Evolutionary conservation across 2,329 filamentous ascomycete species (phyloP).

Genomic region (Aureobasidium sp.): DNA sequence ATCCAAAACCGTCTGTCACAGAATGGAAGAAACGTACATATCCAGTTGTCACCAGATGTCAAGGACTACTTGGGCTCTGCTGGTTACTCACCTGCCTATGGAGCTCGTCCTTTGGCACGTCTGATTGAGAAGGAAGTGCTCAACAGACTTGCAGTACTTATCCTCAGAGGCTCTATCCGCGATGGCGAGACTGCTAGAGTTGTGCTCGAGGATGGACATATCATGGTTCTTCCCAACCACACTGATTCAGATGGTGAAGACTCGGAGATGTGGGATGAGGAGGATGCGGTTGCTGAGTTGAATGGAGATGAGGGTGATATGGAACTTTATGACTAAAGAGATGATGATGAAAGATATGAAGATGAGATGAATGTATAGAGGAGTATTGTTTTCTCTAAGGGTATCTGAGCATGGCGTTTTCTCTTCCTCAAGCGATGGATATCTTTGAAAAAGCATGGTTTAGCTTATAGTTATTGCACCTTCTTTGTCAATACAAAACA

Average conservation of each 20-base stretch:
- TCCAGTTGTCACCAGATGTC: conserved; percentile 74
- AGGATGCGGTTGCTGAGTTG: conserved; percentile 65
- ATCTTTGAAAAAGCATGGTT: neutral
- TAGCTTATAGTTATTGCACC: neutral
- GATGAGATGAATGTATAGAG: neutral
- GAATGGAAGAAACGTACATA: conserved; percentile 79
- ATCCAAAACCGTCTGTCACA: conserved; percentile 84
- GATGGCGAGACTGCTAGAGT: conserved; percentile 82
- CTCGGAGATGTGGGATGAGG: conserved; percentile 66
- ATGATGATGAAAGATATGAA: neutral
- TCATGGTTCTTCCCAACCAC: conserved; percentile 80
- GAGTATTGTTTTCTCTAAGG: neutral
- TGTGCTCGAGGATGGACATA: conserved; percentile 69
- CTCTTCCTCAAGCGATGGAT: neutral
- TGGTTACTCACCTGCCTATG: conserved; percentile 92
- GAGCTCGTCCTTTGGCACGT: conserved; percentile 77
- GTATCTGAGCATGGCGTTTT: neutral
- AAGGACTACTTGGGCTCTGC: conserved; percentile 88
- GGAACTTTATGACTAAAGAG: conserved; percentile 54
- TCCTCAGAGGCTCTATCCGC: conserved; percentile 73
- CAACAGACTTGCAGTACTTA: conserved; percentile 85
- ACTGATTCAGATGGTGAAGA: conserved; percentile 50
- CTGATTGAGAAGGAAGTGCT: conserved; percentile 97
- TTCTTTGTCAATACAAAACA: neutral
- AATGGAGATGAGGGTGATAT: conserved; percentile 47